Evolutionary conservation across 2,329 filamentous ascomycete genomes (phyloP).

Genomic region (Calonectria hawksworthii): DNA sequence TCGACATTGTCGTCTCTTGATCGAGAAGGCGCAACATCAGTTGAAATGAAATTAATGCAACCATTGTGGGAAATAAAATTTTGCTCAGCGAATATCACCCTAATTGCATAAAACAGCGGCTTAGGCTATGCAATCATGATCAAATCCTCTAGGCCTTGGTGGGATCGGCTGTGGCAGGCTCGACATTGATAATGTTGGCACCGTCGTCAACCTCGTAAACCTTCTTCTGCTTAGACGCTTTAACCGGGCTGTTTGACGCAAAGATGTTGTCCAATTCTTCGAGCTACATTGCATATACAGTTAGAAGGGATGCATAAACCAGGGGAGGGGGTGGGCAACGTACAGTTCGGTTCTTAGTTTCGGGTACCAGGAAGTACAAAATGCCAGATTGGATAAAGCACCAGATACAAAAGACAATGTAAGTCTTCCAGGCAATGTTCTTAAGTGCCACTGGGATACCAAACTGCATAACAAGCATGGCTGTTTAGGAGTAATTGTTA

Average conservation of each 20-base stretch:
- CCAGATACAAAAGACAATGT: conserved; percentile 65
- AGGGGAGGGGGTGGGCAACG: neutral
- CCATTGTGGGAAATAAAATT: neutral
- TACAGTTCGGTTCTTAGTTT: conserved; percentile 62
- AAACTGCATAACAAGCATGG: conserved; percentile 55
- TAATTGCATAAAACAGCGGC: neutral
- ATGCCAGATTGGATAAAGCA: conserved; percentile 55
- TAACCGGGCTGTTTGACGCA: conserved; percentile 36
- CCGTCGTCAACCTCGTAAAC: conserved; percentile 34
- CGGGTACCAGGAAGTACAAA: conserved; percentile 65
- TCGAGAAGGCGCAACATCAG: neutral
- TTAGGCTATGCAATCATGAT: neutral
- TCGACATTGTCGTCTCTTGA: neutral
- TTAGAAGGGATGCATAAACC: neutral
- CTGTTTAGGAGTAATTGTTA: neutral
- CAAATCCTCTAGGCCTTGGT: neutral
- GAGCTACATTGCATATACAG: conserved; percentile 22
- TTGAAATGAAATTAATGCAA: neutral
- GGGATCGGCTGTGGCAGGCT: neutral
- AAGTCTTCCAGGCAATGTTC: conserved; percentile 67
- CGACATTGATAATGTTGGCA: conserved; percentile 39
- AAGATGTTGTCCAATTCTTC: conserved; percentile 45
- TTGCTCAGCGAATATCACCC: neutral
- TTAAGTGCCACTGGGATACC: conserved; percentile 62
- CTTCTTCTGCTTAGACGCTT: conserved; percentile 39